Base-by-base conservation (phyloP, 495 filamentous ascomycete species). In the Neurospora pannonica region DNA sequence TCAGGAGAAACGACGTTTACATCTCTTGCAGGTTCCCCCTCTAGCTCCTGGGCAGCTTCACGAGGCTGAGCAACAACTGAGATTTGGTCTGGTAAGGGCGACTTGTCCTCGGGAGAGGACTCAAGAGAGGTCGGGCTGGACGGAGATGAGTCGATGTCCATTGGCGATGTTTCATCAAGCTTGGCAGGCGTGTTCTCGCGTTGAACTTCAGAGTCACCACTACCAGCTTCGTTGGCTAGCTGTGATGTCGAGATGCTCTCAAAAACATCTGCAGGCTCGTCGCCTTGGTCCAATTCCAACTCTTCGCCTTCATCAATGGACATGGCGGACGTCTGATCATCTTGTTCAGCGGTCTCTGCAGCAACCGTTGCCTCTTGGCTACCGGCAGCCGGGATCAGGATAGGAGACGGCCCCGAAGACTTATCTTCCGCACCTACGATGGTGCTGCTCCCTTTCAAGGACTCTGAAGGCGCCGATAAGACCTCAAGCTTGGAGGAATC, bases 1-100 rank as follows among this genome's bases (percentile, higher is more conserved):
- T 67, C 31, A 72, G 73, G 40, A 77, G 74, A 80, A 78, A 81
- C 78, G 78, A 79, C 74, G 8, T 77, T 43, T 81, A 81, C 81
- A 83, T 84, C 82, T 82, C 79, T 74, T 71, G 75, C 36, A 19
- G 73, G 72, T 48, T 77, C 79, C 4, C 40, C 70, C 38, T 79
- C 77, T 15, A 79, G 75, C 60, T 82, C 79, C 48, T 80, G 79
- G 8, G 70, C 71, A 7, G 75, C 75, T 39, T 81, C 79, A 21
- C 79, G 77, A 10, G 78, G 74, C 13, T 79, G 71, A 9, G 78
- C 71, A 28, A 75, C 76, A 40, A 42, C 73, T 4, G 81, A 81
- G 24, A 82, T 81, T 37, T 81, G 80, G 24, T 77, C 76, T 8
- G 76, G 74, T 10, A 73, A 15, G 15, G 71, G 31, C 28, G 72